Base-by-base conservation (phyloP, 352 stramenopile species). In the Globisporangium recalcitrans region DNA sequence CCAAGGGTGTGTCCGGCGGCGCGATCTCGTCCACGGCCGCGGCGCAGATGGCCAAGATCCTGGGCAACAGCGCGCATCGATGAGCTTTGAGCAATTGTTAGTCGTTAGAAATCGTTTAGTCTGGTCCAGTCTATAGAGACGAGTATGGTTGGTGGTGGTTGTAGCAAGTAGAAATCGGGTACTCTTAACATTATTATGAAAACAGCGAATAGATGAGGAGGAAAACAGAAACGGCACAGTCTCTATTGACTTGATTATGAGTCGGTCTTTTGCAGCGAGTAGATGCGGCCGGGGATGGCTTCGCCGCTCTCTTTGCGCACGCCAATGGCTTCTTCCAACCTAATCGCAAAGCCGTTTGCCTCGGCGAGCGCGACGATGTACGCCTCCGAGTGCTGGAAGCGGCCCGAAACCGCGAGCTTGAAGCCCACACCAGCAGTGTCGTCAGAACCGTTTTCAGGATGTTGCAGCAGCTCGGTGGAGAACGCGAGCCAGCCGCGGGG, bases 251-350 rank as follows among this genome's bases (percentile, higher is more conserved):
- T 38, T 32, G 16, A n/a, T 16, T 21, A 32, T 42, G 51, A 29
- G 13, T n/a, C 40, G 27, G 13, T 4, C 26, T 62, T 57, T 7
- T 78, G 71, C 7, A 91, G 65, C 27, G 90, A 58, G 55, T 88
- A 93, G 21, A 88, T 74, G 21, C 78, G 69, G 2, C 84, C 84
- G 22, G 73, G 72, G 63, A 91, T 87, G n/a, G 82, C 75, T 52
- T 87, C 74, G 0, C 77, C 71, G 47, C 80, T 91, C 60, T 93
- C 84, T 48, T 93, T 90, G 26, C 84, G 77, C 19, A 93, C 82
- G 7, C 26, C 62, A 10, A 91, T 71, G 27, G 76, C 58, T 38
- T 91, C 64, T 22, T 82, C 49, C 2, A 75, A 27, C 26, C 34
- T 57, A 26, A 90, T 66, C 1, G 9, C 49, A 40, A 91, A 91